Evolutionary conservation across 352 stramenopile species (phyloP), one percentile per base, ranked within the genome.

Genomic region (Phytopythium delawarense): DNA sequence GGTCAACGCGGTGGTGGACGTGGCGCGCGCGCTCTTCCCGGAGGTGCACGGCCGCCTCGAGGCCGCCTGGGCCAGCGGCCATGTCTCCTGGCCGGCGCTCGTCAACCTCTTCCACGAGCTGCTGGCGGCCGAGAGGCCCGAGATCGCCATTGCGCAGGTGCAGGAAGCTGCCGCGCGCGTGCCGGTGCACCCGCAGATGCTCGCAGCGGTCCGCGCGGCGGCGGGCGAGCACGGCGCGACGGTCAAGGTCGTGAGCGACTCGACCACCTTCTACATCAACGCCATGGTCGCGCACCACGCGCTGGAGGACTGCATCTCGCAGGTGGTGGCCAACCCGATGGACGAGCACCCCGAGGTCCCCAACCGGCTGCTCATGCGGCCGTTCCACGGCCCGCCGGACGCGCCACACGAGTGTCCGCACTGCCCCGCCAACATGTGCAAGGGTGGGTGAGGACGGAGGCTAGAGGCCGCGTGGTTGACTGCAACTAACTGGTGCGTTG

Each of bases 361-460:
- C 7, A 64, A 69, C 16, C 48, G 63, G 4, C 55, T 88, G 52
- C 63, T 72, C 13, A 71, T 87, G 32, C 62, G 57, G 18, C 65
- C 77, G 16, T 83, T 78, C 60, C 73, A 84, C 15, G 50, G 49
- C 0, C 16, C 57, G 0, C 60, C 78, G n/a, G 15, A 67, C 5
- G 44, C 62, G 13, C 74, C 74, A 28, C 79, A 88, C 58, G 72
- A 63, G 0, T 91, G 81, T 61, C 20, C 45, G 0, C 61, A 62
- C 21, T 91, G 81, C 54, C 74, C 75, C 25, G 23, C 54, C 25
- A 86, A 86, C 54, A 74, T 89, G 75, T 91, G 81, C 77, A 91
- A 88, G 68, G 81, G 72, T 77, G 42, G 4, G 30, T 16, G 40
- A 2, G 40, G 16, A 7, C 18, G 12, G 42, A 25, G 32, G 20